Evolutionary conservation across 352 stramenopile genomes (phyloP).

Genomic region (Phytopythium oedochilum): DNA sequence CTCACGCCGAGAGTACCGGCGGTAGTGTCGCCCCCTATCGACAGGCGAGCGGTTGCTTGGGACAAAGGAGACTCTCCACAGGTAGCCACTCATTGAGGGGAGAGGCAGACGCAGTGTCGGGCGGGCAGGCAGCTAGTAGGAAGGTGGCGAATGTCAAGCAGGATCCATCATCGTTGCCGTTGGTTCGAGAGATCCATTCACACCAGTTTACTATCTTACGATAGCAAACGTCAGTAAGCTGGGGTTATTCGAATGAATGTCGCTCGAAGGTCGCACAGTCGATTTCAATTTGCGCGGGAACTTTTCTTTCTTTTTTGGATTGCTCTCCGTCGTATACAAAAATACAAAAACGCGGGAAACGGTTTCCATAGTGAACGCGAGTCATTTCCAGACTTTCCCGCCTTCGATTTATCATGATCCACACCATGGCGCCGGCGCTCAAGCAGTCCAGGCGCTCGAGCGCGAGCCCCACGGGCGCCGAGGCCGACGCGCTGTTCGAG

Average conservation of each 20-base stretch:
- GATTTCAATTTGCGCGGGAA: slow-evolving; percentile 5
- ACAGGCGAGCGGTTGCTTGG: too few relatives aligned
- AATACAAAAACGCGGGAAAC: not conserved
- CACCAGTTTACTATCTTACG: not conserved
- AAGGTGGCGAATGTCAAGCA: too few relatives aligned
- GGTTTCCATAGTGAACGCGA: not conserved
- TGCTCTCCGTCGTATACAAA: not conserved
- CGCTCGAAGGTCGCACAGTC: not conserved
- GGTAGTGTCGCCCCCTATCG: not conserved
- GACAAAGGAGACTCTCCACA: too few relatives aligned
- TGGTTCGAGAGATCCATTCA: too few relatives aligned
- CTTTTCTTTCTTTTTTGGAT: slow-evolving; percentile 3
- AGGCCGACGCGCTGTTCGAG: slow-evolving; percentile 63
- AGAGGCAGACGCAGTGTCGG: not conserved
- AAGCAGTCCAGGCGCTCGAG: not conserved
- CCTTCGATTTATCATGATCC: too few relatives aligned
- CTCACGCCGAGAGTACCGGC: not conserved
- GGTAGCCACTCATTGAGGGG: too few relatives aligned
- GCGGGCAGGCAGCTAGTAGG: not conserved
- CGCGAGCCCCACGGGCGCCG: not conserved
- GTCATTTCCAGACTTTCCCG: not conserved
- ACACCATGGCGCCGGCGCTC: not conserved
- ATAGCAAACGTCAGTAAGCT: not conserved
- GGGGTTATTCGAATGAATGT: not conserved
- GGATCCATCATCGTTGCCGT: too few relatives aligned